A percentile compares a stretch with the other conserved stretches of the same genome.
Evolutionary conservation across 441 rosid species (phyloP).

Genomic region (Theobroma grandiflorum): DNA sequence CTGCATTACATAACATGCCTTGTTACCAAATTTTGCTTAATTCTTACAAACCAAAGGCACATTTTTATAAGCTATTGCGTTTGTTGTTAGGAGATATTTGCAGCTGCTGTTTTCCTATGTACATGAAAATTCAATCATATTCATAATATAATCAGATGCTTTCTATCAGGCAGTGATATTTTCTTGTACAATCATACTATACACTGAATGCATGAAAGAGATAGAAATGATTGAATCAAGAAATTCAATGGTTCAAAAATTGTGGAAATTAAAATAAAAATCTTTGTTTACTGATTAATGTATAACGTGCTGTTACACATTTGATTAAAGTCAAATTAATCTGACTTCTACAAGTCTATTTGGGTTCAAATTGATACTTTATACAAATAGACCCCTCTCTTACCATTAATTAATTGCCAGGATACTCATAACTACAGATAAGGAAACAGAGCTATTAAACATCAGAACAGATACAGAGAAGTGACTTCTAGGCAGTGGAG

Average conservation of each 20-base stretch:
- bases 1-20: conserved; percentile 3
- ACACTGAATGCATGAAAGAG: background rate
- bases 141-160: conserved; percentile 3
- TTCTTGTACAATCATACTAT: background rate
- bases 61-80: background rate
- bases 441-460: background rate
- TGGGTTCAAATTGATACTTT: conserved; percentile 19
- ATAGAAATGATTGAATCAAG: background rate
- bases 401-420: conserved; percentile 1
- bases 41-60: conserved; percentile 7
- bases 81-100: background rate
- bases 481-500: background rate
- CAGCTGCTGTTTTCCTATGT: conserved; percentile 7
- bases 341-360: conserved; percentile 16
- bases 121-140: conserved; percentile 1
- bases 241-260: background rate
- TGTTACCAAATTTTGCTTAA: conserved; percentile 21
- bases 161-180: background rate
- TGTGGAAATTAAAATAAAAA: background rate
- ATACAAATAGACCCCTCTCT: conserved; percentile 22
- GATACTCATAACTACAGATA: conserved; percentile 14
- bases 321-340: conserved; percentile 2
- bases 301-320: conserved; percentile 22
- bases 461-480: background rate
- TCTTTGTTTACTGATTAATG: conserved; percentile 15